Evolutionary conservation across 176 grass and related monocot species (phyloP).

Genomic region (Raddia guianensis): DNA sequence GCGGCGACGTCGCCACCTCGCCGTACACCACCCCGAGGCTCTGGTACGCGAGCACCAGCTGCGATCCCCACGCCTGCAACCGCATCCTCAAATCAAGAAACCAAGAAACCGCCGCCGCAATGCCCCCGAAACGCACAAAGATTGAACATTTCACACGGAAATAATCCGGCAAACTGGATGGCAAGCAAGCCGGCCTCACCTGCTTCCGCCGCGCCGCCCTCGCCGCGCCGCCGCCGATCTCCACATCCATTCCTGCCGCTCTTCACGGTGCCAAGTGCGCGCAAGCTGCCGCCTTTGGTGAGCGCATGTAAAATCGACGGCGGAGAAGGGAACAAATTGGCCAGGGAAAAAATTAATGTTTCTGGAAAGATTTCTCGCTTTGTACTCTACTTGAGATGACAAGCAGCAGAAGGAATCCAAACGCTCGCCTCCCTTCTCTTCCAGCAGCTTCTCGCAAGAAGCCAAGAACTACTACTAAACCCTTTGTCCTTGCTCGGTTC

Average conservation of each 20-base stretch:
- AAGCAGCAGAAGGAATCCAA: conserved; percentile 15
- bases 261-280: not conserved
- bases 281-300: conserved; percentile 33
- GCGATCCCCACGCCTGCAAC: conserved; percentile 58
- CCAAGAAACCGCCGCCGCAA: not conserved
- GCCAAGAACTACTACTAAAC: not conserved
- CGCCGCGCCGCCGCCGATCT: conserved; percentile 30
- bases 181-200: conserved; percentile 16
- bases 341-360: not conserved
- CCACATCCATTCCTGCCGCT: conserved; percentile 38
- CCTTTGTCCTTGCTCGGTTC: not conserved
- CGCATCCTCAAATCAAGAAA: conserved; percentile 33
- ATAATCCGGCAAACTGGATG: not conserved
- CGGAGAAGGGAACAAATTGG: not conserved
- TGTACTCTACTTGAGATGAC: not conserved
- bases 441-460: conserved; percentile 6
- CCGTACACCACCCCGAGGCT: conserved; percentile 94
- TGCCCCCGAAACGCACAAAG: not conserved
- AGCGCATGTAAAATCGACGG: conserved; percentile 27
- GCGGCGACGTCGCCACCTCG: conserved; percentile 80
- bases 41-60: conserved; percentile 78
- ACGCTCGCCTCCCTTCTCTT: not conserved
- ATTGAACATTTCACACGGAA: not conserved
- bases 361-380: not conserved
- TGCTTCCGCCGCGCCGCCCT: conserved; percentile 35